Evolutionary conservation across 768 basidiomycete species (phyloP), one percentile per base, ranked within the genome.

Genomic region (Suillus americanus): DNA sequence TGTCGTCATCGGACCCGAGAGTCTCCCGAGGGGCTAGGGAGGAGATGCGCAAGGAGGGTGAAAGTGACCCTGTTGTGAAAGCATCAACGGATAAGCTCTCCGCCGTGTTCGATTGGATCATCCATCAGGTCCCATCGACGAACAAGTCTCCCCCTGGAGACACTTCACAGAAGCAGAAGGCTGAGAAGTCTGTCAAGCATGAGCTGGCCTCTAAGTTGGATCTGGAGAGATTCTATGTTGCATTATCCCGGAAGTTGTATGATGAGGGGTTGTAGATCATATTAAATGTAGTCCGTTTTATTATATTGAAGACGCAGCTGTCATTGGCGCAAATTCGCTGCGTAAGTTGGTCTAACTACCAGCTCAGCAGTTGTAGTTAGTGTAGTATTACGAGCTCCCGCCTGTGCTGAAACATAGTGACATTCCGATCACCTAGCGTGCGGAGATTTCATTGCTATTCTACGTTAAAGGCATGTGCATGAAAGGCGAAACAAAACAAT

Each of bases 181-280:
- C 25, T 28, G 70, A 68, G 66, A 68, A 72, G 62, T 67, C 69
- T 67, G 73, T 62, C 43, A 80, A 72, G 70, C 83, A 81, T 41
- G 89, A 91, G 65, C 71, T 89, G 16, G 82, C 79, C 61, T 83
- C 83, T 63, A 90, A 90, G 77, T 84, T 85, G 70, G 92, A 95
- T 72, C 77, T 98, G 72, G 95, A 96, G 73, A 80, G 89, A 70
- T 93, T 99, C 76, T 97, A 97, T 75, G 83, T 97, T 40, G 92
- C 95, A 7, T 75, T 99, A 53, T 86, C 91, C 67, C 85, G 91
- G 76, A 97, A 94, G 79, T 77, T 99, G 78, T 94, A 95, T 69
- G 92, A 98, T 64, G 94, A 97, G 73, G 97, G 97, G 13, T 77
- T 95, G 71, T 97, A 76, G 41, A 45, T 62, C 2, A 35, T 23